These are phyloP conservation scores for Anisodus acutangulus DNA, from an alignment of 257 asterid species.

Conservation along the genomic window DNA sequence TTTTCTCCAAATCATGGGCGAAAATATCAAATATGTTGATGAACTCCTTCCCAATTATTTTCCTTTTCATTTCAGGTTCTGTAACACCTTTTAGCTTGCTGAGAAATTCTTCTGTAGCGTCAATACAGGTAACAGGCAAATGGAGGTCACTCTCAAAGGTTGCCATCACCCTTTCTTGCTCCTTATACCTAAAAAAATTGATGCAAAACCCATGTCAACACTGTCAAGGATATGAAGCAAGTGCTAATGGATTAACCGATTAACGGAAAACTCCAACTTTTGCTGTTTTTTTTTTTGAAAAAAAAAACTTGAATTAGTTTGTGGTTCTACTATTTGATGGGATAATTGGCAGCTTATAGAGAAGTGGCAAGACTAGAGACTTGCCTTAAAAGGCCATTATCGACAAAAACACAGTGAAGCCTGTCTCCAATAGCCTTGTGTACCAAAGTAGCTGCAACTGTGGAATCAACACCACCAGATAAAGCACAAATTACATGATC, in stretches of 20 bases:
- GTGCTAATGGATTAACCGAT: background rate
- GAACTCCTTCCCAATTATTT: slow-evolving; percentile 90
- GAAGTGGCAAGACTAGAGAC: background rate
- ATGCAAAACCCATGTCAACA: background rate
- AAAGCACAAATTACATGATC: slow-evolving; percentile 95
- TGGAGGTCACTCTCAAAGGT: slow-evolving; percentile 89
- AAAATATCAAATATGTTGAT: slow-evolving; percentile 80
- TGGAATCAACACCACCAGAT: slow-evolving; percentile 98
- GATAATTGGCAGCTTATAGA: background rate
- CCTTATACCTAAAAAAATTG: slow-evolving; percentile 58
- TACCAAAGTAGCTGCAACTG: slow-evolving; percentile 96
- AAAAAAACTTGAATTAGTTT: background rate
- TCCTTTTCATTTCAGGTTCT: slow-evolving; percentile 92
- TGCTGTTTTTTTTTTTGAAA: background rate
- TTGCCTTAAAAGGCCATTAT: slow-evolving; percentile 91
- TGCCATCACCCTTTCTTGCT: slow-evolving; percentile 88
- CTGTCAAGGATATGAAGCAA: background rate
- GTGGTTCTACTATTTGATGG: background rate
- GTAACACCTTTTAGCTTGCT: slow-evolving; percentile 88
- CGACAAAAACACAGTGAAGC: slow-evolving; percentile 94
- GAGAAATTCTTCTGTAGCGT: slow-evolving; percentile 86
- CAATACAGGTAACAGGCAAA: slow-evolving; percentile 86
- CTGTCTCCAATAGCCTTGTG: slow-evolving; percentile 95
- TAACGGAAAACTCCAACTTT: background rate
- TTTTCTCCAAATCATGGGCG: slow-evolving; percentile 71